Base-by-base conservation (phyloP, 305 asterid species). In the Solanum hybrid region DNA sequence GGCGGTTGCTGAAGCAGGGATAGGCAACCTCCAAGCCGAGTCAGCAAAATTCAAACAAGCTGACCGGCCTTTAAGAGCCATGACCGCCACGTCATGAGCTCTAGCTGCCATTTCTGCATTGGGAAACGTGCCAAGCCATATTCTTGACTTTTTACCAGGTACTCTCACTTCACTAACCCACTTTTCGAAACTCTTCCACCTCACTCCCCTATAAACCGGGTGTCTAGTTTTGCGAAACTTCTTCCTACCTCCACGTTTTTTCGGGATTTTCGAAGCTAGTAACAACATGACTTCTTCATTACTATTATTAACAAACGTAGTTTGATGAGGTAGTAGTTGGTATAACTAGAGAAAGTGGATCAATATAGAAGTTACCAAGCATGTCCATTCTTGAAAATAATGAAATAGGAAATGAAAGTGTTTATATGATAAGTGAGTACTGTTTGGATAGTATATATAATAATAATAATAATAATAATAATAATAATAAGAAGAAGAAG, bases 41-140 rank as follows among this genome's bases (percentile, higher is more conserved):
- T 96, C 98, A 0, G 97, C 97, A 56, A 95, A 96, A 13, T 96
- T 96, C 73, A 96, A 92, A 86, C 98, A 95, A 12, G 98, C 99
- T 3, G 94, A 90, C 14, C 92, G 89, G 8, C 99, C 98, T 11
- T 96, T 90, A 4, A 96, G 81, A 0, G 98, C 98, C 5, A 96
- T 90, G 7, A 97, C 97, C 1, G 97, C 98, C 86, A 96, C 98
- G 9, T 96, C 99, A 56, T 95, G 96, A 2, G 98, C 95, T 29
- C 95, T 92, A 35, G 95, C 96, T 1, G 95, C 96, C 96, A 94
- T 94, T 38, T 94, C 95, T 0, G 93, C 91, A 2, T 93, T 26
- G 92, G 92, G 94, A 88, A 92, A 94, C 0, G 96, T 94, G 5
- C 96, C 96, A 1, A 95, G 91, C 97, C 98, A 94, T 20, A 95